phyloP scores from a whole-genome alignment of 805 yeast species.

The Candida boidinii region DNA sequence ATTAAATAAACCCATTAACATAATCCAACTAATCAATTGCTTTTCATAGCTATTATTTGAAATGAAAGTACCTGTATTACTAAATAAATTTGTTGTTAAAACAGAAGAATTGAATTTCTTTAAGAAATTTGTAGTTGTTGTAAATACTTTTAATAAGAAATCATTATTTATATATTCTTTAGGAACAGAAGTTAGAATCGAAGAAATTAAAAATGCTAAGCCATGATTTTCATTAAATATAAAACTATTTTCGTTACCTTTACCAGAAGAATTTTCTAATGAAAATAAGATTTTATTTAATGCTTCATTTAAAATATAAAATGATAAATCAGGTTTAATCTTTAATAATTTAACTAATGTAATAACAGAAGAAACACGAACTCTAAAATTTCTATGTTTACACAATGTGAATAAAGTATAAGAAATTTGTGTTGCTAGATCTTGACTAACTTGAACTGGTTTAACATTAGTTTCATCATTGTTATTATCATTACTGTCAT shows the following conservation, averaged over 20 bases:
- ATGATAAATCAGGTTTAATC: conserved; percentile 23
- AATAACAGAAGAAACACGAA: conserved; percentile 33
- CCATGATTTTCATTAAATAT: conserved; percentile 23
- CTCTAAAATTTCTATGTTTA: conserved; percentile 27
- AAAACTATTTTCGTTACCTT: conserved; percentile 14
- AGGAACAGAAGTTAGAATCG: conserved; percentile 21
- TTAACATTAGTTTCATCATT: too few species aligned
- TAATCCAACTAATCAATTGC: conserved; percentile 49
- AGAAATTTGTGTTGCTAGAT: conserved; percentile 24
- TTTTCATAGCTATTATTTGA: conserved; percentile 25
- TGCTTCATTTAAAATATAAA: conserved; percentile 23
- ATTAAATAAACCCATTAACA: conserved; percentile 56
- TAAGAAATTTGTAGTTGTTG: conserved; percentile 18
- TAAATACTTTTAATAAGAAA: conserved; percentile 21
- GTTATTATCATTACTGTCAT: too few species aligned
- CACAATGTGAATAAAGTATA: conserved; percentile 27
- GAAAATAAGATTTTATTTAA: conserved; percentile 25
- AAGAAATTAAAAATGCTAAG: conserved; percentile 22
- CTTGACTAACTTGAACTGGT: too few species aligned
- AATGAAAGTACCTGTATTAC: conserved; percentile 19
- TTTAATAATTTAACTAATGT: conserved; percentile 24
- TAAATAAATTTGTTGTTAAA: conserved; percentile 23
- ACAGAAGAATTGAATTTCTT: conserved; percentile 28
- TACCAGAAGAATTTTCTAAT: conserved; percentile 26
- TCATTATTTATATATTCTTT: conserved; percentile 23